Conservation (phyloP, 768 basidiomycete species). For the Udeniomyces megalosporus region DNA sequence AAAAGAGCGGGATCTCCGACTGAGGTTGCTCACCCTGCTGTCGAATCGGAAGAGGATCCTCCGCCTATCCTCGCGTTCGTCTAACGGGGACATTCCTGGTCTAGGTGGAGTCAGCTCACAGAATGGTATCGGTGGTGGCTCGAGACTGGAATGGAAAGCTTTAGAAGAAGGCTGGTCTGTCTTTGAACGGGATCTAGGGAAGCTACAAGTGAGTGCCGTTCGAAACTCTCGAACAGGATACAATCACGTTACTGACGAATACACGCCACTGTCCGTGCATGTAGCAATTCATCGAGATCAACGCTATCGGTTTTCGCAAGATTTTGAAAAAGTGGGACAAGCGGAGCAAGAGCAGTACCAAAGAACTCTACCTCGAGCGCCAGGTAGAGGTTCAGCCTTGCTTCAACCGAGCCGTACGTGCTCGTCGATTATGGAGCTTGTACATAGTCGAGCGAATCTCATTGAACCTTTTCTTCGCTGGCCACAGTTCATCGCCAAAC, state of each 20-base stretch:
- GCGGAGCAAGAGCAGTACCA: conserved; percentile 82
- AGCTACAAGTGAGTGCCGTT: conserved; percentile 58
- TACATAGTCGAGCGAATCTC: too few relatives aligned
- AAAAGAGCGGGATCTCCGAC: conserved; percentile 84
- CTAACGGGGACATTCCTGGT: background rate
- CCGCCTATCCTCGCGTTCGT: background rate
- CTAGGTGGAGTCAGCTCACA: background rate
- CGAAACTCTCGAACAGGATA: background rate
- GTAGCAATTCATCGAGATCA: conserved; percentile 93
- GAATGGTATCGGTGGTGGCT: conserved; percentile 21
- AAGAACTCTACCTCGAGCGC: conserved; percentile 84
- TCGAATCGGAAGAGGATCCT: conserved; percentile 71
- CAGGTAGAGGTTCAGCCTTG: conserved; percentile 99
- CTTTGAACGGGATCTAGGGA: conserved; percentile 82
- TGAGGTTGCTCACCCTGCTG: conserved; percentile 79
- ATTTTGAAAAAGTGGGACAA: conserved; percentile 99
- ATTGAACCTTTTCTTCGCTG: conserved; percentile 16
- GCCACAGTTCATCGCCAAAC: conserved; percentile 78
- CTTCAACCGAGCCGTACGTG: conserved; percentile 73
- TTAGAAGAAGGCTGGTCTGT: conserved; percentile 91
- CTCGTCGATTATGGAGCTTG: too few relatives aligned
- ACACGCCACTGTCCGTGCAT: too few relatives aligned
- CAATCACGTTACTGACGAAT: too few relatives aligned
- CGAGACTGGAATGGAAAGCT: conserved; percentile 80
- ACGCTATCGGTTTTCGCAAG: conserved; percentile 90